Conservation (phyloP, 1,284 basidiomycete species). For the Cutaneotrichosporon sp. region DNA sequence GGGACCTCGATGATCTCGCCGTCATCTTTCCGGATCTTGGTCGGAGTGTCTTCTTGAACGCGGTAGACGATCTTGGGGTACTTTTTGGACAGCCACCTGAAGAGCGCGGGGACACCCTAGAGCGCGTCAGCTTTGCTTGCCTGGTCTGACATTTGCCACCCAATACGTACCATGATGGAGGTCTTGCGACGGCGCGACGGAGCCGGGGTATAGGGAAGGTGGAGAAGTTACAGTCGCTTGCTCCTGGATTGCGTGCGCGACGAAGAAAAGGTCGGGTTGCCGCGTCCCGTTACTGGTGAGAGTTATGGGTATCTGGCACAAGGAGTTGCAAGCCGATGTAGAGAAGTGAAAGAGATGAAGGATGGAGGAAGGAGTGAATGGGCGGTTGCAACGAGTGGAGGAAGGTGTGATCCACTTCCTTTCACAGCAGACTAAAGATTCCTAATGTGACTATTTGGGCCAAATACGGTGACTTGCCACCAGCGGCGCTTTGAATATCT, state of each 20-base stretch:
- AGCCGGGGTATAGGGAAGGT: not conserved
- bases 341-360: not conserved
- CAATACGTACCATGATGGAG: slow-evolving; percentile 20
- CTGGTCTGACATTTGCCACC: not conserved
- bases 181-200: not conserved
- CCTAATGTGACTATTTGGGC: not conserved
- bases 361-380: not conserved
- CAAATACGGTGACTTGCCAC: slow-evolving; percentile 1
- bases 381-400: not conserved
- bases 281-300: not conserved
- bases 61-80: slow-evolving; percentile 89
- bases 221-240: not conserved
- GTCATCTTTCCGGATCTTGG: slow-evolving; percentile 61
- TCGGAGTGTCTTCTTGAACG: slow-evolving; percentile 80
- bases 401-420: not conserved
- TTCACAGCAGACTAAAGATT: not conserved
- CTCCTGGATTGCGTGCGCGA: not conserved
- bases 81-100: slow-evolving; percentile 94
- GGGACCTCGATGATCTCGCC: slow-evolving; percentile 74
- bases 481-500: not conserved
- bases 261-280: not conserved
- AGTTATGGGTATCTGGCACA: not conserved
- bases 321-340: not conserved
- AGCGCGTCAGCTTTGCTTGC: not conserved
- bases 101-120: slow-evolving; percentile 83